Base-by-base conservation (phyloP, 2,329 filamentous ascomycete genomes). In the Sporothrix sp. region DNA sequence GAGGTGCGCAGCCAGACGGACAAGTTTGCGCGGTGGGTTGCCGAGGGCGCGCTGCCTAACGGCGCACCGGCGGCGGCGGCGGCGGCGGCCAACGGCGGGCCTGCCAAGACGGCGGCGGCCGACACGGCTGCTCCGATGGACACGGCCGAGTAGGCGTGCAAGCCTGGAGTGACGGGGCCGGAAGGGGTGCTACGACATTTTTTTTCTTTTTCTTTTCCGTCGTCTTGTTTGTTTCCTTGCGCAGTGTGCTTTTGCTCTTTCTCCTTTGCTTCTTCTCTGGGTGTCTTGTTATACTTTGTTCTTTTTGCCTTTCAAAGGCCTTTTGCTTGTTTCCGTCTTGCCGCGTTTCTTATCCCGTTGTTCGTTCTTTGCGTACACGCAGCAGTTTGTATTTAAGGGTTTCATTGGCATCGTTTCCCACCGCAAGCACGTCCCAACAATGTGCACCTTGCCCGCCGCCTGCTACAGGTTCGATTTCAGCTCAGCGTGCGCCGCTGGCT, bases 1-100 rank as follows among this genome's bases (percentile, higher is more conserved):
- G 78, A 84, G 60, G 81, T 85, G n/a, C 73, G 84, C 62, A 79
- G 84, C 65, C 81, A 81, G 57, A 90, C 90, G 68, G 79, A 82
- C 61, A 76, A 77, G 52, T 80, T 74, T 59, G 67, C 71, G 57
- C 71, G 67, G 52, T 80, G 76, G 73, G 66, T 72, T 58, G 69
- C 72, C 39, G 73, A 78, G 23, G 75, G 73, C 13, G 53, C 57
- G 23, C 30, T 54, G 51, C 54, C 33, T 6, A 28, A 4, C 32
- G 40, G 21, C 28, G 25, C 18, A n/a, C n/a, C n/a, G 10, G 23
- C 28, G n/a, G 20, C 25, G 8, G 21, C 36, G 5, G 9, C 38
- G 10, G 23, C 23, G 14, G 14, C 37, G 13, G 27, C 25, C 10
- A 20, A 32, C 33, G 35, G 38, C n/a, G n/a, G n/a, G n/a, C n/a